Evolutionary conservation across 805 yeast genomes (phyloP).

Genomic region (Blastobotrys muscicola): DNA sequence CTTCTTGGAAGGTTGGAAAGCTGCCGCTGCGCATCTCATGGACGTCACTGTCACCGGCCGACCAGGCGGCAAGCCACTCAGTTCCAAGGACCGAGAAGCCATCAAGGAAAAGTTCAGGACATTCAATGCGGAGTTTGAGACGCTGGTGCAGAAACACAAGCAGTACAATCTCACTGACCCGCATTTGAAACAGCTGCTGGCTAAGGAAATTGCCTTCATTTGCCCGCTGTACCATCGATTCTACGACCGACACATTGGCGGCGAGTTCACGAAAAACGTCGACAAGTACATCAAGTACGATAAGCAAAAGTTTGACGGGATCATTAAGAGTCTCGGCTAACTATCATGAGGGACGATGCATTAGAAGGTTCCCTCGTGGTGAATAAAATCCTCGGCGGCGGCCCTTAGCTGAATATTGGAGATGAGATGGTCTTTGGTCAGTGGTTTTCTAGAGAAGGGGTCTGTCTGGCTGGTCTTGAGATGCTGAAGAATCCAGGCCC

Average conservation of each 20-base stretch:
- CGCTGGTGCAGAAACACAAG: slow-evolving; percentile 55
- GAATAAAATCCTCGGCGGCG: slow-evolving; percentile 27
- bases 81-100: slow-evolving; percentile 68
- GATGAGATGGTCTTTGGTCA: slow-evolving; percentile 29
- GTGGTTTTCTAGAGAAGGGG: slow-evolving; percentile 33
- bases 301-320: slow-evolving; percentile 31
- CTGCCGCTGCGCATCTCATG: slow-evolving; percentile 64
- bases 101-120: slow-evolving; percentile 76
- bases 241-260: slow-evolving; percentile 61
- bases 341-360: neutral
- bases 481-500: slow-evolving; percentile 31
- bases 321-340: slow-evolving; percentile 26
- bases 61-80: slow-evolving; percentile 36
- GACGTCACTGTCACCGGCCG: slow-evolving; percentile 61
- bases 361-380: slow-evolving; percentile 11
- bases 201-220: slow-evolving; percentile 64
- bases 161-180: slow-evolving; percentile 58
- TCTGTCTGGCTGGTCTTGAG: slow-evolving; percentile 30
- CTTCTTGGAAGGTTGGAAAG: slow-evolving; percentile 69
- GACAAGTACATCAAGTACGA: slow-evolving; percentile 62
- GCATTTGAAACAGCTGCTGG: slow-evolving; percentile 50
- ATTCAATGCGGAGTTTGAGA: slow-evolving; percentile 79
- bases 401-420: slow-evolving; percentile 35
- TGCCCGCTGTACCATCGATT: slow-evolving; percentile 79
- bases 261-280: slow-evolving; percentile 64